These are phyloP conservation scores for Pseudogymnoascus verrucosus DNA, from an alignment of 2,329 filamentous ascomycete genomes.

Conservation along the genomic window DNA sequence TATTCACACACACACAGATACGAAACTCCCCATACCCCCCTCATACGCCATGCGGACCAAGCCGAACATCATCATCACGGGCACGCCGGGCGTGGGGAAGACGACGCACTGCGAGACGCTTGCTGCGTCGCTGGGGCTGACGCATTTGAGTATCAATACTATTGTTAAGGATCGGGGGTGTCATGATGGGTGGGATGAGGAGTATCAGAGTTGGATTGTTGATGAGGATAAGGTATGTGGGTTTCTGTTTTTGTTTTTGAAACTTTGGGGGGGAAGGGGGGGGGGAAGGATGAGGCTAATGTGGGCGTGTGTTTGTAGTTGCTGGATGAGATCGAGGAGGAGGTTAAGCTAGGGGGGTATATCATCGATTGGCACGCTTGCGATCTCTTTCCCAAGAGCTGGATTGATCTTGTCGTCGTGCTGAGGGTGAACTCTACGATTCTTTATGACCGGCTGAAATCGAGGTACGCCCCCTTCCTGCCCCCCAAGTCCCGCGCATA, in stretches of 20 bases:
- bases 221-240: slow-evolving; percentile 81
- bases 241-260: slow-evolving; percentile 11
- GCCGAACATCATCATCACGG: slow-evolving; percentile 92
- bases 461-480: slow-evolving; percentile 42
- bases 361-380: slow-evolving; percentile 98
- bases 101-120: slow-evolving; percentile 83
- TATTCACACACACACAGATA: neutral
- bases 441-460: slow-evolving; percentile 75
- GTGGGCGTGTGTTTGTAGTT: slow-evolving; percentile 52
- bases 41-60: slow-evolving; percentile 36
- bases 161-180: slow-evolving; percentile 83
- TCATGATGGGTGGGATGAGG: slow-evolving; percentile 80
- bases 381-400: slow-evolving; percentile 85
- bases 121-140: slow-evolving; percentile 66
- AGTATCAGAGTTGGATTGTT: slow-evolving; percentile 81
- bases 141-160: slow-evolving; percentile 82
- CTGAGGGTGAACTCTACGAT: slow-evolving; percentile 71
- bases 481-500: neutral
- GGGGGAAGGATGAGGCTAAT: neutral
- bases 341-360: slow-evolving; percentile 69
- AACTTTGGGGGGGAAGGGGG: neutral
- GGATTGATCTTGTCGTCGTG: slow-evolving; percentile 93
- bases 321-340: slow-evolving; percentile 80
- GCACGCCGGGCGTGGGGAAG: slow-evolving; percentile 93
- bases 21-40: neutral